A percentile compares a stretch with the other conserved stretches of the same genome.
Evolutionary conservation across 192 early-diverging fungal species (phyloP).

Genomic region (Spizellomyces sp.): DNA sequence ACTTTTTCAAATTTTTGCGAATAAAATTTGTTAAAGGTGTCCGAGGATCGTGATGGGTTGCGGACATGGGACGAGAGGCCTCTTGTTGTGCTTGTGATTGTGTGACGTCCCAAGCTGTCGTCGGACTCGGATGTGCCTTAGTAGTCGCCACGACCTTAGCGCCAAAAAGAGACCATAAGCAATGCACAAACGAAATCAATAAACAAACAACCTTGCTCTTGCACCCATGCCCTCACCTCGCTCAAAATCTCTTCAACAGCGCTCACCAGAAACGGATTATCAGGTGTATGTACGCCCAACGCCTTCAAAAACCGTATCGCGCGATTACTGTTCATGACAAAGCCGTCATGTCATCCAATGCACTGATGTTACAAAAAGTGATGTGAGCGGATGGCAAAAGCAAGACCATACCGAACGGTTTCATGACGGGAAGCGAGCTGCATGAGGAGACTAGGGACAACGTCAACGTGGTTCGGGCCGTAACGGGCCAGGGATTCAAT

Average conservation of each 20-base stretch:
- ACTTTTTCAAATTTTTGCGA: constrained; percentile 34
- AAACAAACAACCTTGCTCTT: no score
- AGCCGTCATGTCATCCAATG: neutral
- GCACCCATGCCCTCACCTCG: neutral
- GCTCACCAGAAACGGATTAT: constrained; percentile 17
- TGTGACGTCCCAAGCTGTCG: neutral
- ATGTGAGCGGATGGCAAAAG: no score
- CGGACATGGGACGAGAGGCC: neutral
- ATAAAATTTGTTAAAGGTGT: constrained; percentile 35
- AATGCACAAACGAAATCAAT: no score
- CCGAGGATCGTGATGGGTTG: constrained; percentile 15
- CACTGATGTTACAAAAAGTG: neutral
- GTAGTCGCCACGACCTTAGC: neutral
- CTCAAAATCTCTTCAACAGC: constrained; percentile 24
- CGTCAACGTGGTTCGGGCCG: constrained; percentile 23
- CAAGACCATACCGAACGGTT: constrained; percentile 27
- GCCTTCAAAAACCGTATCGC: constrained; percentile 27
- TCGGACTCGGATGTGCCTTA: neutral
- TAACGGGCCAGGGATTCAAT: constrained; percentile 37
- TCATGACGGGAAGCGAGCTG: constrained; percentile 31
- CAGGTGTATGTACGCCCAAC: constrained; percentile 31
- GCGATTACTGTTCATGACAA: neutral
- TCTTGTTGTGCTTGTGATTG: no score
- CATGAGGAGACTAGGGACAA: constrained; percentile 42
- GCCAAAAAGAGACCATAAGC: no score